Base-by-base conservation (phyloP, 441 rosid genomes). In the Cnidoscolus chayamansa region DNA sequence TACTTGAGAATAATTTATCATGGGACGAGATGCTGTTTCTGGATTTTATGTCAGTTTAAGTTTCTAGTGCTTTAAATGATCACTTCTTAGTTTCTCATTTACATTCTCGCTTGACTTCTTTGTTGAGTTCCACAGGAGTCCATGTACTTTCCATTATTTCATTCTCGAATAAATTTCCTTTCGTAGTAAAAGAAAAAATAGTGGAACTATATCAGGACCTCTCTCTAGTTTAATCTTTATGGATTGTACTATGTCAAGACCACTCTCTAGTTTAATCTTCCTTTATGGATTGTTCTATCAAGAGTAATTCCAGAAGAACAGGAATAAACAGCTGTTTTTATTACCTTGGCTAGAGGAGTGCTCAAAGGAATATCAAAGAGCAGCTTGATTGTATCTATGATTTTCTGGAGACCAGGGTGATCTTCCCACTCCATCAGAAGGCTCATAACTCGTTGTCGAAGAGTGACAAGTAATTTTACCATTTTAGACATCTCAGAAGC, bases 281-380 rank as follows among this genome's bases (percentile, higher is more conserved):
- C 70, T 68, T 48, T 63, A 8, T 17, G 32, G 37, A 61, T 59
- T 60, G 13, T 58, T 10, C 56, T 15, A 31, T 47, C 37, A 67
- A 1, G 15, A 69, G 49, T 53, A 69, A 17, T 10, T 72, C 37
- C 65, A 40, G 67, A 64, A 54, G 63, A 80, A 76, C 7, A 56
- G 51, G 25, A 80, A 74, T 40, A 43, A 51, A 7, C 12, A 13
- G 19, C 37, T 45, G 65, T n/a, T 58, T 55, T 58, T 61, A 49
- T 62, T 88, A 95, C 99, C 99, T 96, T 96, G 63, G 96, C 93
- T 45, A 96, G 78, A 73, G 98, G 97, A 70, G 98, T 89, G 72
- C 58, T 77, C 64, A 83, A 68, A 71, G 99, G 99, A 78, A 93
- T 81, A 72, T 75, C 84, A 89, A 91, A 78, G 67, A 96, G 90